A percentile compares a stretch with the other conserved stretches of the same genome.
phyloP scores from a whole-genome alignment of 1,284 basidiomycete species.

The Pseudozyma tsukubaensis region DNA sequence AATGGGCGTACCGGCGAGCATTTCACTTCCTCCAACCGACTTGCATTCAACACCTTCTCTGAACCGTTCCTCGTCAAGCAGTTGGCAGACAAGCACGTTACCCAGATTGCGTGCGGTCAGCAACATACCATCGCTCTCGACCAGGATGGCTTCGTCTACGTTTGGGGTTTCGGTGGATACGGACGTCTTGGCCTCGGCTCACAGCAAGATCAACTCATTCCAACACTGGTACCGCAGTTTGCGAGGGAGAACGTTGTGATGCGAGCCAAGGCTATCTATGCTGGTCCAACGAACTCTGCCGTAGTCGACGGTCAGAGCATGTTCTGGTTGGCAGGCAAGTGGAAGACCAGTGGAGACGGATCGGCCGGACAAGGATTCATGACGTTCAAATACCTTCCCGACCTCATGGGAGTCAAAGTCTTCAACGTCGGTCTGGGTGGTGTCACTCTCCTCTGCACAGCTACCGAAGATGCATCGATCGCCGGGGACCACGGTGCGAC shows the following conservation, averaged over 20 bases:
- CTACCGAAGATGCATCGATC: conserved; percentile 72
- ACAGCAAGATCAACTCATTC: conserved; percentile 77
- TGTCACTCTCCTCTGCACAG: conserved; percentile 86
- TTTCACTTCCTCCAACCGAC: conserved; percentile 83
- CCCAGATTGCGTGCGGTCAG: conserved; percentile 83
- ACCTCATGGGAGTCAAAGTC: conserved; percentile 63
- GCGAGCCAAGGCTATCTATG: conserved; percentile 77
- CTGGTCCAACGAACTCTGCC: conserved; percentile 84
- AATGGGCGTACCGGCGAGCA: conserved; percentile 90
- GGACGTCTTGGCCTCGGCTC: conserved; percentile 75
- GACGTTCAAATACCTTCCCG: conserved; percentile 59
- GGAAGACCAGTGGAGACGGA: conserved; percentile 93
- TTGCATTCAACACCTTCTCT: conserved; percentile 81
- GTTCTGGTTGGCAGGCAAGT: conserved; percentile 77
- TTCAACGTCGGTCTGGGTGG: conserved; percentile 79
- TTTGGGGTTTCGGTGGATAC: conserved; percentile 71
- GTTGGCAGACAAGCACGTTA: conserved; percentile 80
- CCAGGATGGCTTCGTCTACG: conserved; percentile 84
- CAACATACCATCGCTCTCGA: conserved; percentile 81
- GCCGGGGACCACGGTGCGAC: conserved; percentile 73
- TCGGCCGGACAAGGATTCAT: conserved; percentile 58
- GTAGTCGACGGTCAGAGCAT: conserved; percentile 85
- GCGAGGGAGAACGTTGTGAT: conserved; percentile 73
- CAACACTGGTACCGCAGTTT: conserved; percentile 62
- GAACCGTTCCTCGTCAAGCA: conserved; percentile 75